phyloP scores from a whole-genome alignment of 116 monocot genomes.

The Cymodocea nodosa region DNA sequence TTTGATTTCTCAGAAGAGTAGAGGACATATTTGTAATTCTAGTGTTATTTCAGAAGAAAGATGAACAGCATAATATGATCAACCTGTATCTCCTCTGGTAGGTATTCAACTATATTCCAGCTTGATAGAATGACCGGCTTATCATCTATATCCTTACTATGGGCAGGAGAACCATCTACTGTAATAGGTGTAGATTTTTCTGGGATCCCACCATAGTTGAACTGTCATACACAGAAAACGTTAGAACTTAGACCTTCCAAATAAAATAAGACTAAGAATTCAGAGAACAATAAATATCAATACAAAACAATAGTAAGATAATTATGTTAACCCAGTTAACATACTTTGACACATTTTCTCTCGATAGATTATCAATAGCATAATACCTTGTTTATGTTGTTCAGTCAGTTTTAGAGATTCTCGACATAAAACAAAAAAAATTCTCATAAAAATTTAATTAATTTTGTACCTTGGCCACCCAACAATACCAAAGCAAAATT shows the following conservation, averaged over 20 bases:
- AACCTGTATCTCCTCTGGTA: constrained; percentile 74
- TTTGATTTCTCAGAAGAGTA: neutral
- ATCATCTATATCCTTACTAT: constrained; percentile 15
- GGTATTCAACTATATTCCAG: constrained; percentile 82
- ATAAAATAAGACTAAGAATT: no score
- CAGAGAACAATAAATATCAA: no score
- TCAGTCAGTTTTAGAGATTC: no score
- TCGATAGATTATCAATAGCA: no score
- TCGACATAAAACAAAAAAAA: no score
- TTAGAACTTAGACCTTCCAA: neutral
- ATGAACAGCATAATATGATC: neutral
- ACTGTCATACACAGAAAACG: constrained; percentile 24
- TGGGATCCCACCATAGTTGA: constrained; percentile 84
- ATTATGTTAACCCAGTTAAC: no score
- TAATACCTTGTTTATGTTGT: no score
- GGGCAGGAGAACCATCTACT: neutral
- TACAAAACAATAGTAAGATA: no score
- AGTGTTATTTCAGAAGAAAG: neutral
- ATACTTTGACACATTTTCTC: no score
- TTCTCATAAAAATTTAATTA: no score
- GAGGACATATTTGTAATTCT: neutral
- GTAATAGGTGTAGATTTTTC: constrained; percentile 24
- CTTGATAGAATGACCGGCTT: constrained; percentile 69
- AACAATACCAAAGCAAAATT: no score
- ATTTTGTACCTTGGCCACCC: no score